Percentiles rank a stretch among this genome's conserved stretches.
Conservation (phyloP, 2,329 filamentous ascomycete species). For the Coniella vitis region DNA sequence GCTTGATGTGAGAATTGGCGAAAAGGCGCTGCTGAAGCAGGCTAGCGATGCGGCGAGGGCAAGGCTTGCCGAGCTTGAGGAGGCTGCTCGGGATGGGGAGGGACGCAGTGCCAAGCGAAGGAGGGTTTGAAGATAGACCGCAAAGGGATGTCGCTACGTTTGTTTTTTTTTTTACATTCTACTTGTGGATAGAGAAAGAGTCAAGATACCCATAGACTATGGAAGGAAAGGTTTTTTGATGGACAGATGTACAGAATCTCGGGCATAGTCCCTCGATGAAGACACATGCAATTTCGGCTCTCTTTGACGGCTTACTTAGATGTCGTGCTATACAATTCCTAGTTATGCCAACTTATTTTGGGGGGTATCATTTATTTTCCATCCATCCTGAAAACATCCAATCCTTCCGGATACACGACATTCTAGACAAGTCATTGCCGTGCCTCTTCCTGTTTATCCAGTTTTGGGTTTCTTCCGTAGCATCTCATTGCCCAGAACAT, state of each 20-base stretch:
- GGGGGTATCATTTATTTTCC: slow-evolving; percentile 8
- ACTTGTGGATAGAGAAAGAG: too few relatives aligned
- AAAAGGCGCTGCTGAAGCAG: slow-evolving; percentile 28
- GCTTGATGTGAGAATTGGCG: slow-evolving; percentile 28
- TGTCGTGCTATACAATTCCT: slow-evolving; percentile 2
- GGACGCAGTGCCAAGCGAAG: slow-evolving; percentile 23
- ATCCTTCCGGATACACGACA: not conserved
- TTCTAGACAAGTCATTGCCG: not conserved
- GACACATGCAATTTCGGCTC: too few relatives aligned
- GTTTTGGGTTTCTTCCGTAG: slow-evolving; percentile 38
- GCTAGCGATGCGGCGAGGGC: slow-evolving; percentile 20
- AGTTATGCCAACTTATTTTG: not conserved
- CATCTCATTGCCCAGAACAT: slow-evolving; percentile 30
- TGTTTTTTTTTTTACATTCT: not conserved
- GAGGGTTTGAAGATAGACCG: slow-evolving; percentile 11
- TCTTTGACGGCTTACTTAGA: not conserved
- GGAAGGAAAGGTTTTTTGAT: not conserved
- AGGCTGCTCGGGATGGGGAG: slow-evolving; percentile 15
- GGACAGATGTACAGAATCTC: not conserved
- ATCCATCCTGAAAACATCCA: not conserved
- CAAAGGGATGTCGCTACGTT: not conserved
- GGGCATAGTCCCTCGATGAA: too few relatives aligned
- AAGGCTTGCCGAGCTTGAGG: slow-evolving; percentile 15
- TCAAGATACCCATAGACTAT: slow-evolving; percentile 13
- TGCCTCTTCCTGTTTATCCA: not conserved